Base-by-base conservation (phyloP, 805 yeast species). In the Cyberlindnera sargentensis region DNA sequence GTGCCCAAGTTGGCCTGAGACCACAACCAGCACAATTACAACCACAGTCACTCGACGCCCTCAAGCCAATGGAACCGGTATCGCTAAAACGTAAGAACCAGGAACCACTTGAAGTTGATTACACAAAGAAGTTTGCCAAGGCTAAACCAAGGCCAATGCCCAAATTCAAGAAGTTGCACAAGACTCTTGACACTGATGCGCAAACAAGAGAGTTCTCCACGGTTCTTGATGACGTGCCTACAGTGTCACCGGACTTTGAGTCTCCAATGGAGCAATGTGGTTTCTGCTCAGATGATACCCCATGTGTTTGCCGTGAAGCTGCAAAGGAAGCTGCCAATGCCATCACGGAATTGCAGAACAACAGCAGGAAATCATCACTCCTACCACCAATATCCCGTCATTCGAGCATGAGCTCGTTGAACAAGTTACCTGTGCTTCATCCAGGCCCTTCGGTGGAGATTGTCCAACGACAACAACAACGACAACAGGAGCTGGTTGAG, bases 271-370 rank as follows among this genome's bases (percentile, higher is more conserved):
- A 85, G 51, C 78, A 84, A 46, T 91, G 98, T 64, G 98, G 98
- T 0, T 90, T 91, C 63, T 91, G 98, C 58, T 78, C 95, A 0
- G 95, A 86, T 52, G 93, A 81, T 52, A 81, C 95, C 0, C 90
- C 95, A 2, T 91, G 98, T 64, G 84, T 91, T 3, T 91, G 97
- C 61, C 77, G 91, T 27, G 96, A 88, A 52, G 84, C 78, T 15
- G 76, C 74, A 1, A 64, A 64, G 20, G 72, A 65, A 41, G 65
- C 67, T 31, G 65, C 64, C n/a, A 64, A 63, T 39, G 60, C 62
- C n/a, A 57, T 57, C 25, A 53, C 62, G 3, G 57, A 52, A 40
- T 36, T 55, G n/a, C 60, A 55, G 34, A 39, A 23, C 41, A 42
- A 15, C 40, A 44, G 30, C 46, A 38, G 41, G 44, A 37, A 37